These are phyloP conservation scores for Linanthus parryae DNA, from an alignment of 148 eudicot genomes.

Conservation along the genomic window DNA sequence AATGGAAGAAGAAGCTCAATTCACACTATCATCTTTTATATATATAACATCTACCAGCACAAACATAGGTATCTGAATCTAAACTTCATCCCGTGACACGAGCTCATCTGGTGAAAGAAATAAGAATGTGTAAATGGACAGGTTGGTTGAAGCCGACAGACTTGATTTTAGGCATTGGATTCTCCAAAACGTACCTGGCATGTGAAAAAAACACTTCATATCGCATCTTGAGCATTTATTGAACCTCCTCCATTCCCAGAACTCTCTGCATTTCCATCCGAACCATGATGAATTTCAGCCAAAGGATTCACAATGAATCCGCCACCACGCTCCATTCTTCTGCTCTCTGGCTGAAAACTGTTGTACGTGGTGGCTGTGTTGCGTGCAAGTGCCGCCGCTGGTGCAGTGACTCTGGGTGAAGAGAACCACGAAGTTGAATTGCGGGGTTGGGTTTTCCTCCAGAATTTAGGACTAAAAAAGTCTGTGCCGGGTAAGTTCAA, in stretches of 20 bases:
- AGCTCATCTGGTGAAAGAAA: no score
- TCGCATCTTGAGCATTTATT: constrained; percentile 2
- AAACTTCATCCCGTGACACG: no score
- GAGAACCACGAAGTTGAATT: constrained; percentile 37
- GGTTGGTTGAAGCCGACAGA: no score
- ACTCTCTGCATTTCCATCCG: constrained; percentile 33
- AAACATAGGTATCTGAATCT: no score
- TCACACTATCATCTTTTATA: no score
- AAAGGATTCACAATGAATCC: constrained; percentile 73
- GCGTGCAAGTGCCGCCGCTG: constrained; percentile 18
- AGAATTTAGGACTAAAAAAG: constrained; percentile 68
- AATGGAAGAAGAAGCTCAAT: no score
- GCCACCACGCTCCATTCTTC: constrained; percentile 40
- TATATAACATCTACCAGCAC: no score
- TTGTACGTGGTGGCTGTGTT: constrained; percentile 21
- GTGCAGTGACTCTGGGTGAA: constrained; percentile 25
- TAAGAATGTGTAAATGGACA: no score
- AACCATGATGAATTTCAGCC: constrained; percentile 46
- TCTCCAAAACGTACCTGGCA: no score
- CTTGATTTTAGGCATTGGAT: no score
- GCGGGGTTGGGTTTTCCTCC: constrained; percentile 55
- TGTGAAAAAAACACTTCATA: constrained; percentile 6
- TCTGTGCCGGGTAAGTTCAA: constrained; percentile 77
- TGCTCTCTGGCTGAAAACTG: constrained; percentile 27
- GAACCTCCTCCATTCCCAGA: constrained; percentile 9